phyloP scores from a whole-genome alignment of 2,329 filamentous ascomycete species.

The Trichoderma koningii region DNA sequence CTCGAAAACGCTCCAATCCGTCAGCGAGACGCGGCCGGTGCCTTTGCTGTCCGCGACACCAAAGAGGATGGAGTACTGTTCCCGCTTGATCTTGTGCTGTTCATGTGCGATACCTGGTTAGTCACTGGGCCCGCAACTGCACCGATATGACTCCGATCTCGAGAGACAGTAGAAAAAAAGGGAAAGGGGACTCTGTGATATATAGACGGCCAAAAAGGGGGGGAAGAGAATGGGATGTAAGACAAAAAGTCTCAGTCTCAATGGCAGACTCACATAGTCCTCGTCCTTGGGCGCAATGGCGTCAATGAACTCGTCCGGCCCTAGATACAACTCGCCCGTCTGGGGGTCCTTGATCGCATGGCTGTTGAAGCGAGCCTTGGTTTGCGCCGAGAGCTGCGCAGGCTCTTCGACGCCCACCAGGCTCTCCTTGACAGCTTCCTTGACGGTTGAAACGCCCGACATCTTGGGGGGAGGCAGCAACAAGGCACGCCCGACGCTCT shows the following conservation, averaged over 20 bases:
- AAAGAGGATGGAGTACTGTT: constrained; percentile 95
- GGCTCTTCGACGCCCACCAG: constrained; percentile 65
- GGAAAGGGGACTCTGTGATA: background rate
- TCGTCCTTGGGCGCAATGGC: constrained; percentile 84
- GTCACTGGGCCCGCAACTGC: constrained; percentile 21
- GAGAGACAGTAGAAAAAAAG: background rate
- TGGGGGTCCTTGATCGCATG: constrained; percentile 75
- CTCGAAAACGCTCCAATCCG: constrained; percentile 92
- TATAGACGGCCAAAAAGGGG: background rate
- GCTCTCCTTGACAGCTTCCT: constrained; percentile 76
- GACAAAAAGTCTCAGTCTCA: background rate
- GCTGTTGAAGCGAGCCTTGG: constrained; percentile 72
- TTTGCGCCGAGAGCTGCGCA: constrained; percentile 69
- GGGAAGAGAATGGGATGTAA: background rate
- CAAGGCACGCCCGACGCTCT: constrained; percentile 5
- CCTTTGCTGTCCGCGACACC: constrained; percentile 79
- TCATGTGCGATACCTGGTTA: constrained; percentile 4
- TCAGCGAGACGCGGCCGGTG: constrained; percentile 71
- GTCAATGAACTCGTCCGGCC: constrained; percentile 82
- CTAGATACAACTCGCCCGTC: constrained; percentile 78
- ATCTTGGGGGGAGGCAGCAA: constrained; percentile 31
- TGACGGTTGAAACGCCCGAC: constrained; percentile 53
- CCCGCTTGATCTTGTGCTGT: constrained; percentile 95
- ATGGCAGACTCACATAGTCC: constrained; percentile 75
- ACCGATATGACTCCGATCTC: constrained; percentile 19